A percentile compares a stretch with the other conserved stretches of the same genome.
Evolutionary conservation across 208 protist species (phyloP).

Genomic region (Crithidia fasciculata): DNA sequence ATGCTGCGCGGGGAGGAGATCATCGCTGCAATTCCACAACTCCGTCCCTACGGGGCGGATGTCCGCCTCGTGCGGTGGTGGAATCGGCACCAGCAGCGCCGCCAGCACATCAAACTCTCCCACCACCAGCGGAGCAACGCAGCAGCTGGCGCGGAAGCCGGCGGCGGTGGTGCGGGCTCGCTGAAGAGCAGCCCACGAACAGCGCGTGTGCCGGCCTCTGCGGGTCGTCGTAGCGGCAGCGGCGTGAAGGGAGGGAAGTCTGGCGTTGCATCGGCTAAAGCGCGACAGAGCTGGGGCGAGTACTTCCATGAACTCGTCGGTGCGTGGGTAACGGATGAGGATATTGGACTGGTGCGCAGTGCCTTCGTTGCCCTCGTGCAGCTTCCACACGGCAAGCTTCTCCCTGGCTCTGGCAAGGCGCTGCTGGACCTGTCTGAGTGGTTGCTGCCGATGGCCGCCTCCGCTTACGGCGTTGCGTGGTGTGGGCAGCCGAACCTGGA

Average conservation of each 20-base stretch:
- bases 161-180: not conserved
- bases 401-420: conserved; percentile 37
- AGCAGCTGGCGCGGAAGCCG: not conserved
- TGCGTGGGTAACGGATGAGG: conserved; percentile 31
- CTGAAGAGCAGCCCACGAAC: not conserved
- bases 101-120: conserved; percentile 22
- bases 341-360: conserved; percentile 22
- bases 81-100: conserved; percentile 49
- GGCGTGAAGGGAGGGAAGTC: not conserved
- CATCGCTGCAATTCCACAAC: conserved; percentile 59
- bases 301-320: conserved; percentile 4
- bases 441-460: conserved; percentile 42
- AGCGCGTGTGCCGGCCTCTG: not conserved
- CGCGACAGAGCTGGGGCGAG: not conserved
- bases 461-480: conserved; percentile 43
- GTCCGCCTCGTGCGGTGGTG: conserved; percentile 64
- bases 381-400: conserved; percentile 39
- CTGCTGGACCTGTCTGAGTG: conserved; percentile 42
- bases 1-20: conserved; percentile 80
- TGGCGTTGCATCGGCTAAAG: not conserved
- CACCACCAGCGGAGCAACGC: conserved; percentile 2
- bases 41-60: conserved; percentile 73
- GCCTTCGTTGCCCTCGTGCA: conserved; percentile 25
- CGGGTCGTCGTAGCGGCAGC: not conserved
- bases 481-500: conserved; percentile 26